Base-by-base conservation (phyloP, 169 alveolate species). In the Plasmodium fragile region DNA sequence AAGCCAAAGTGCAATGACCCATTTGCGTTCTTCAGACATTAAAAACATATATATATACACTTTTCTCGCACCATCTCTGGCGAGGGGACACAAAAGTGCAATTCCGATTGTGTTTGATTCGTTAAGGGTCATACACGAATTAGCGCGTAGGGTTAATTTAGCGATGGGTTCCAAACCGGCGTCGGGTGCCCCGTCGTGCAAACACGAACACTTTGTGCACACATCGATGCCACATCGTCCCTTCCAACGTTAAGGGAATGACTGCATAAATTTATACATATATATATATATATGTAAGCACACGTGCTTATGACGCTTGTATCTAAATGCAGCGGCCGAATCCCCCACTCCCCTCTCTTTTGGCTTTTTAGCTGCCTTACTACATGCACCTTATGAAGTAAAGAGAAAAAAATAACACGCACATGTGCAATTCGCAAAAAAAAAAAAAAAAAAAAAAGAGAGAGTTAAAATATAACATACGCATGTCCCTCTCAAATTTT, bases 381-480 rank as follows among this genome's bases (percentile, higher is more conserved):
- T 65, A 65, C 36, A 65, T 8, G 30, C 75, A 25, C 75, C n/a
- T 65, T 65, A 8, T 1, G 30, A 65, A 65, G 36, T 65, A 25
- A 65, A 65, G 36, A 25, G 36, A 28, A 65, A 65, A 65, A 65
- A 65, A n/a, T 65, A 65, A 18, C 36, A 7, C 30, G 75, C 75
- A 65, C 36, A 65, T 65, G 18, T 65, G 75, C 39, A 16, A 25
- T 65, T 65, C 75, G 41, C 30, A 65, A 28, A 49, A 49, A 49
- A 49, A 65, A 65, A 28, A 65, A 59, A 59, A 59, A 59, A 59
- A 22, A 65, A 65, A 65, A 65, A 65, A 65, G 25, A 65, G 28
- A 55, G n/a, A 65, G 75, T 65, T 65, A 65, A 65, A 65, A 28
- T 65, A 65, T 65, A 65, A 65, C 36, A 28, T 65, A 65, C 75